Conservation (phyloP, 2,329 filamentous ascomycete genomes). For the Fusarium sp. region DNA sequence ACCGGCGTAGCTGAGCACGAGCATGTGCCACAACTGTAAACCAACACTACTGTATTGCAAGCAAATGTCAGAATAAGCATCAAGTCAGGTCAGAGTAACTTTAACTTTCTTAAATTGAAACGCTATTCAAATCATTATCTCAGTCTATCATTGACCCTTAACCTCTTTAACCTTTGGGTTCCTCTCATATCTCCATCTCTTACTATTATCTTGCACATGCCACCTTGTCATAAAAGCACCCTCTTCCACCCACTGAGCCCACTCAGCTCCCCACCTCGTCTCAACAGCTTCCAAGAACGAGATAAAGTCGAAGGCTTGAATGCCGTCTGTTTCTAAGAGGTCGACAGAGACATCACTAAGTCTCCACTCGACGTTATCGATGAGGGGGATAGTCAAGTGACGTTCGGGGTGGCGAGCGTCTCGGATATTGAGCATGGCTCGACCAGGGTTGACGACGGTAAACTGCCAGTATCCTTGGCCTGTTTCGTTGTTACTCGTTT, state of each 20-base stretch:
- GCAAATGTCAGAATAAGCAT: not conserved
- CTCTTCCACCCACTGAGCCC: constrained; percentile 49
- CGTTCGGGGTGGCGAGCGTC: constrained; percentile 48
- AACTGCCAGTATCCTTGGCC: constrained; percentile 51
- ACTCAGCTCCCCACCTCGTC: constrained; percentile 42
- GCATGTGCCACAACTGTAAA: not conserved
- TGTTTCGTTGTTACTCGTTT: constrained; percentile 27
- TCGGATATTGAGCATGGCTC: constrained; percentile 50
- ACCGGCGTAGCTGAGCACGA: not conserved
- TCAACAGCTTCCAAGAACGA: constrained; percentile 44
- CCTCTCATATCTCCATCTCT: constrained; percentile 49
- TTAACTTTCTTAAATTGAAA: constrained; percentile 1
- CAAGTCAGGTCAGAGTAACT: not conserved
- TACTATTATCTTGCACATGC: constrained; percentile 53
- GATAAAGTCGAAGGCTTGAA: constrained; percentile 45
- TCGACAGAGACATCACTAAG: constrained; percentile 48
- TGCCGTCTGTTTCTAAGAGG: constrained; percentile 41
- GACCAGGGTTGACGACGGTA: constrained; percentile 50
- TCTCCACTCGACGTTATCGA: constrained; percentile 50
- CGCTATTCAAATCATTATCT: not conserved
- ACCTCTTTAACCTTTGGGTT: constrained; percentile 9
- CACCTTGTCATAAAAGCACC: constrained; percentile 50
- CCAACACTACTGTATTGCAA: not conserved
- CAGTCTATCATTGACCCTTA: constrained; percentile 5
- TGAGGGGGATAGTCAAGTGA: constrained; percentile 49